Percentiles rank a stretch among this genome's conserved stretches.
These are phyloP conservation scores for Oryza glaberrima DNA, from an alignment of 176 grass and related monocot species.

Conservation along the genomic window DNA sequence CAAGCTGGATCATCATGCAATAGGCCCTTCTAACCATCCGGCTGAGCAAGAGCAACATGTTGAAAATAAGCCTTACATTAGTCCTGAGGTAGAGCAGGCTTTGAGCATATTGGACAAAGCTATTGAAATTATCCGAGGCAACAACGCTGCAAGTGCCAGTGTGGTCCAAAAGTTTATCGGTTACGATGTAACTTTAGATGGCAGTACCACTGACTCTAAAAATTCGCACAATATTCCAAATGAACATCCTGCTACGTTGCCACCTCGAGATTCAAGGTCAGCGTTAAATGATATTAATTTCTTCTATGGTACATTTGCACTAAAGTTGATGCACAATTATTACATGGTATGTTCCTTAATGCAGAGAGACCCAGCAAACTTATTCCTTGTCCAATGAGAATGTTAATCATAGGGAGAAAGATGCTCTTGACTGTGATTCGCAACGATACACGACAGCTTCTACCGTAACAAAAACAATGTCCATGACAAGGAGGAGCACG, in stretches of 20 bases:
- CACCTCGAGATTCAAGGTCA: slow-evolving; percentile 60
- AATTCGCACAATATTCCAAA: slow-evolving; percentile 34
- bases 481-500: slow-evolving; percentile 35
- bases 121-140: slow-evolving; percentile 57
- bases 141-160: slow-evolving; percentile 5
- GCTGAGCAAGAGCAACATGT: slow-evolving; percentile 10
- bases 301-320: slow-evolving; percentile 3
- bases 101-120: slow-evolving; percentile 71
- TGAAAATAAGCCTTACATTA: slow-evolving; percentile 43
- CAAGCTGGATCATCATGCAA: slow-evolving; percentile 35
- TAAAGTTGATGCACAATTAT: background rate
- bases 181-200: slow-evolving; percentile 29
- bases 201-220: slow-evolving; percentile 5
- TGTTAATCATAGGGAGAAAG: background rate
- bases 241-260: slow-evolving; percentile 13
- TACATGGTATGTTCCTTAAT: slow-evolving; percentile 9
- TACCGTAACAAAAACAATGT: slow-evolving; percentile 32
- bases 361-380: slow-evolving; percentile 35
- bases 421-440: background rate
- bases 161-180: slow-evolving; percentile 40
- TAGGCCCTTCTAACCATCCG: background rate
- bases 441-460: background rate
- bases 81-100: slow-evolving; percentile 76
- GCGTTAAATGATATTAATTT: slow-evolving; percentile 18
- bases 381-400: slow-evolving; percentile 2